Evolutionary conservation across 2,329 filamentous ascomycete species (phyloP).

Genomic region (Davidsoniella australis): DNA sequence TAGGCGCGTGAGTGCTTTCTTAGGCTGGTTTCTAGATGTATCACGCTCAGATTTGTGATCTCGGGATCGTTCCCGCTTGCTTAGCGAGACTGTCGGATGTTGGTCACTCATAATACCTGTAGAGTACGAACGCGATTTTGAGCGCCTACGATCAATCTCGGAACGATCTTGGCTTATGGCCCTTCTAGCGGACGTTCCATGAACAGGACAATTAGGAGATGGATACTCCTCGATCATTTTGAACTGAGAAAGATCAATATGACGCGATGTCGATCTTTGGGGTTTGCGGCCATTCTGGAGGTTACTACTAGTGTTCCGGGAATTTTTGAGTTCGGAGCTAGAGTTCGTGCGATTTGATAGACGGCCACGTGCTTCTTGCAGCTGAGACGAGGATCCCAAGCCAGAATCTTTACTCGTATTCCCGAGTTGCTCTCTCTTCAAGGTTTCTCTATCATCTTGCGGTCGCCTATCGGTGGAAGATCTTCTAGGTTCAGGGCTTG

Average conservation of each 20-base stretch:
- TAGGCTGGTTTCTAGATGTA: no score
- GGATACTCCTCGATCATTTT: slow-evolving; percentile 11
- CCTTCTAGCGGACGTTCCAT: not conserved
- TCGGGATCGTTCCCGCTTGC: not conserved
- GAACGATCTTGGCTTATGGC: not conserved
- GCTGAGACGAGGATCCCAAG: not conserved
- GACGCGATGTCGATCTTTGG: slow-evolving; percentile 1
- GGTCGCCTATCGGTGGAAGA: not conserved
- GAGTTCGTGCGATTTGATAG: not conserved
- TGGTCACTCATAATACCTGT: not conserved
- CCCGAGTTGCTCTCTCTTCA: not conserved
- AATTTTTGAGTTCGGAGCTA: not conserved
- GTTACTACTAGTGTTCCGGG: not conserved
- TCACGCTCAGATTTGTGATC: not conserved
- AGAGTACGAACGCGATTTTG: slow-evolving; percentile 6
- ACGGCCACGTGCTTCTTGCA: slow-evolving; percentile 1
- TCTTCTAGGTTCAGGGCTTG: not conserved
- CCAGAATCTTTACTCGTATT: not conserved
- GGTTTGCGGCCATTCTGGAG: not conserved
- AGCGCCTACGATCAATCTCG: not conserved
- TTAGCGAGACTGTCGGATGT: not conserved
- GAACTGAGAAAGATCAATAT: slow-evolving; percentile 10
- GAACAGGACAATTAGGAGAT: slow-evolving; percentile 11
- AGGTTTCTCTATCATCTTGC: not conserved
- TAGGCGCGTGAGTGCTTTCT: no score